Evolutionary conservation across 768 basidiomycete genomes (phyloP).

Genomic region (Rhizopogon vulgaris): DNA sequence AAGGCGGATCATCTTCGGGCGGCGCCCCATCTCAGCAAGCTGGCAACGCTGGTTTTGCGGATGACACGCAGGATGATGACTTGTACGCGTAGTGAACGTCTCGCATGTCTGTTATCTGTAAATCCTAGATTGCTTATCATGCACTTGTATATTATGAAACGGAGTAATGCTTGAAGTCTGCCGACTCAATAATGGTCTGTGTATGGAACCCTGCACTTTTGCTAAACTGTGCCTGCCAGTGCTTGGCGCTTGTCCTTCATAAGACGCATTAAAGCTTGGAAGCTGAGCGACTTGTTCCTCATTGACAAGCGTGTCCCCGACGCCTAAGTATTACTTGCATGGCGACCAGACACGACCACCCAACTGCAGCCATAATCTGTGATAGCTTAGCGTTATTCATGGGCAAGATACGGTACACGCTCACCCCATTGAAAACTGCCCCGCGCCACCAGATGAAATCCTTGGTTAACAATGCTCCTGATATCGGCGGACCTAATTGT

Average conservation of each 20-base stretch:
- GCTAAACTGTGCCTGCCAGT: no score
- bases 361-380: slow-evolving; percentile 18
- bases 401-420: background rate
- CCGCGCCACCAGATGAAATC: slow-evolving; percentile 55
- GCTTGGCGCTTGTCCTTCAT: no score
- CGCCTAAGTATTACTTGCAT: slow-evolving; percentile 19
- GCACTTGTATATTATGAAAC: slow-evolving; percentile 2
- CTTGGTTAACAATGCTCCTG: slow-evolving; percentile 47
- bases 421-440: slow-evolving; percentile 44
- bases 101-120: background rate
- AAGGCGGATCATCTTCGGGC: slow-evolving; percentile 39
- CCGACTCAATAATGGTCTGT: background rate
- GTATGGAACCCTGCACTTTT: no score
- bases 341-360: slow-evolving; percentile 17
- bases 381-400: background rate
- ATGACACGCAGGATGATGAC: slow-evolving; percentile 87
- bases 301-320: background rate
- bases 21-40: slow-evolving; percentile 35
- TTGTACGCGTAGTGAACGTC: slow-evolving; percentile 61
- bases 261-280: background rate
- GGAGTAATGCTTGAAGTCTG: background rate
- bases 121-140: background rate
- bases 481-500: slow-evolving; percentile 51
- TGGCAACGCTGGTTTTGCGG: slow-evolving; percentile 77
- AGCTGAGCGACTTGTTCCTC: slow-evolving; percentile 1